Percentiles rank a stretch among this genome's conserved stretches.
phyloP scores from a whole-genome alignment of 1,284 basidiomycete genomes.

The Moniliella sp. region DNA sequence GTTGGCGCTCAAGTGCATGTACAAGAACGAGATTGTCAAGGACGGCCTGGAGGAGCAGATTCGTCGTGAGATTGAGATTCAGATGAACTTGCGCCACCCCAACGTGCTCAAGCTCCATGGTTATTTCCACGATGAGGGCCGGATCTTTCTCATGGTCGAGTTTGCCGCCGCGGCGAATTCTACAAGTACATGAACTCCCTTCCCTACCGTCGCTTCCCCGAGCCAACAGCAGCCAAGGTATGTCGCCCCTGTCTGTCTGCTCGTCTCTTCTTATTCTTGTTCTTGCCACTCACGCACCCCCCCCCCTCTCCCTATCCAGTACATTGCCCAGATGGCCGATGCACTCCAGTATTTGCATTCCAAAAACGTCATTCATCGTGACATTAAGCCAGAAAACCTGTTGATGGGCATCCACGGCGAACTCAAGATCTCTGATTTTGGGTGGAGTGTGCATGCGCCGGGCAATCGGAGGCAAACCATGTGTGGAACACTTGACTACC shows the following conservation, averaged over 20 bases:
- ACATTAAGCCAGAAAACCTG: constrained; percentile 96
- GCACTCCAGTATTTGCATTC: constrained; percentile 74
- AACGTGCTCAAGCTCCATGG: constrained; percentile 81
- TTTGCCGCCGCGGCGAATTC: constrained; percentile 82
- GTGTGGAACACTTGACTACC: constrained; percentile 85
- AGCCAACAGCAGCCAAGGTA: constrained; percentile 52
- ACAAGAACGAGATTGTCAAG: constrained; percentile 82
- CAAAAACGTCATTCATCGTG: constrained; percentile 93
- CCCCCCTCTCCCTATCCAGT: constrained; percentile 38
- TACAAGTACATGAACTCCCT: constrained; percentile 77
- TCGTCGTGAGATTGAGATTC: constrained; percentile 90
- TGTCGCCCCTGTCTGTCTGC: too few species aligned
- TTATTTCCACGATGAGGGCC: constrained; percentile 89
- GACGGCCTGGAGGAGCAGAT: constrained; percentile 57
- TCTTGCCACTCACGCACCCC: not conserved
- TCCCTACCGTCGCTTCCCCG: constrained; percentile 51
- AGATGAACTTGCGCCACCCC: constrained; percentile 81
- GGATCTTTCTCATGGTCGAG: constrained; percentile 93
- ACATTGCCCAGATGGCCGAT: constrained; percentile 95
- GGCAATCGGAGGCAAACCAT: constrained; percentile 66
- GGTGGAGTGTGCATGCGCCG: constrained; percentile 95
- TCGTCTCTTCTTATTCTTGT: not conserved
- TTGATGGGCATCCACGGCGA: constrained; percentile 84
- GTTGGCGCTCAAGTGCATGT: constrained; percentile 84
- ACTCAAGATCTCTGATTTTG: constrained; percentile 94